Base-by-base conservation (phyloP, 2,329 filamentous ascomycete species). In the Tolypocladium cylindrosporum region DNA sequence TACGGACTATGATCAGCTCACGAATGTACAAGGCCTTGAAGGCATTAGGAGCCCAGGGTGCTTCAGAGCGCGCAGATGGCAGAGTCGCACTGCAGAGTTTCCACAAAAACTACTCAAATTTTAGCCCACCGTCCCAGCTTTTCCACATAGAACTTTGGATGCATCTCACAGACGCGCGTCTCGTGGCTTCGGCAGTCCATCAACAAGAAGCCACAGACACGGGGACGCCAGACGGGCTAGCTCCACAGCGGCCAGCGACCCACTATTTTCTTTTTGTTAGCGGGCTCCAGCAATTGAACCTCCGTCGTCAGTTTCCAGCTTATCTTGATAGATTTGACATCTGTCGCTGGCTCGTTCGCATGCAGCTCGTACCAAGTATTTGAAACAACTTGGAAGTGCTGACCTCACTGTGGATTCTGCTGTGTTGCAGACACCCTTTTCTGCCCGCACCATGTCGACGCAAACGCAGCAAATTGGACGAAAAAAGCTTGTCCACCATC, bases 401-500 rank as follows among this genome's bases (percentile, higher is more conserved):
- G 6, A 27, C 5, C 2, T n/a, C 31, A 13, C 27, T 19, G 31
- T 36, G 7, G 4, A 13, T 9, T 3, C 8, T 31, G 27, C 14
- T 9, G 14, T 19, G 27, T 31, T 31, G 45, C 45, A 50, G 14
- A 34, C 8, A 10, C 31, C 11, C 10, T 2, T 36, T 21, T 19
- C 27, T 16, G 4, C 1, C 31, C 27, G 48, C 48, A 48, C 6
- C 13, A 72, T 72, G 69, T 57, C 69, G 8, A 61, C 61, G 27
- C 52, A 62, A 50, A 56, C 60, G n/a, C 57, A 64, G 42, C 64
- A 65, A 51, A 57, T 63, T 2, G 59, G 56, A 19, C 77, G 79
- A 51, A 86, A 82, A 60, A 86, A 80, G 66, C 75, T 82, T 10
- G 74, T 86, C 21, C 84, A 86, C 66, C 85, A 85, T 64, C 78